Base-by-base conservation (phyloP, 495 filamentous ascomycete genomes). In the Aspergillus incahuasiensis region DNA sequence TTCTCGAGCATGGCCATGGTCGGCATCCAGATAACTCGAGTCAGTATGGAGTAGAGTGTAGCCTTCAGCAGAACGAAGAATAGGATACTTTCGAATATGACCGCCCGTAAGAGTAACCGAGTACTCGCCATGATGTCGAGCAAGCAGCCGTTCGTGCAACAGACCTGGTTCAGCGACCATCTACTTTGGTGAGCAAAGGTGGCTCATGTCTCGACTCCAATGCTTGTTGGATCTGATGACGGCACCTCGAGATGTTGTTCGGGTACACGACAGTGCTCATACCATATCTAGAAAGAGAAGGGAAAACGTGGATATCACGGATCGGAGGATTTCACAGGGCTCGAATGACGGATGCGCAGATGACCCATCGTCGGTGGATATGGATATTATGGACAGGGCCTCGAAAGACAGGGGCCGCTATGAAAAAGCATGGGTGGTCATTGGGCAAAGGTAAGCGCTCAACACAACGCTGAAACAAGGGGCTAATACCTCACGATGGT, bases 401-500 rank as follows among this genome's bases (percentile, higher is more conserved):
- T 25, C 28, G 20, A 38, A 45, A 39, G 39, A 42, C 44, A 35
- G 43, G 53, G 35, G 39, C 45, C 39, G n/a, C 25, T 19, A 16
- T 16, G 21, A 43, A 32, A 39, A 42, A 52, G 18, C 42, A 28
- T n/a, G 38, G 11, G 30, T 6, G n/a, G 18, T 22, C 13, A 58
- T 61, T 60, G 56, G 54, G 24, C 22, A 16, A 46, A 22, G 30
- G 50, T 65, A 62, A 62, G 63, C 63, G 63, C 63, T 60, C 54
- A 60, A 56, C 35, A 44, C 20, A 30, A 40, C 19, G 42, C 34
- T 62, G 63, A 65, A 65, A 65, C 59, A 62, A 62, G 53, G 63
- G 60, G 63, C 52, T 43, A 59, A 61, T 62, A 60, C 63, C 63
- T 65, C 63, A 65, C 53, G 48, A 60, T 59, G 56, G 54, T 61